Evolutionary conservation across 192 early-diverging fungal genomes (phyloP).

Genomic region (Dissophora globulifera): DNA sequence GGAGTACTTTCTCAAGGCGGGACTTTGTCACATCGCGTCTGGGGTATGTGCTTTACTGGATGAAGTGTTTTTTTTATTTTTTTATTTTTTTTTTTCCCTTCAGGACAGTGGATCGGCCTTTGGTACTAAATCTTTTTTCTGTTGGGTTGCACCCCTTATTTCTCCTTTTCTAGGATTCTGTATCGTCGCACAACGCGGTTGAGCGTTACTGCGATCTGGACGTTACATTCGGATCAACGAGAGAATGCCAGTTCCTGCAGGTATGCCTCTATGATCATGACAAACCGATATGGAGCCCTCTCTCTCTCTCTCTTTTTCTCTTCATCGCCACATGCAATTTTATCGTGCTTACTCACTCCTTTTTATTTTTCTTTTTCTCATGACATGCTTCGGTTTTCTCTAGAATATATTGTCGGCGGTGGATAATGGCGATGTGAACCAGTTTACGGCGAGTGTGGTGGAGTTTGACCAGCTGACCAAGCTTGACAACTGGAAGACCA

Average conservation of each 20-base stretch:
- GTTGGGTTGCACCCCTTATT: background rate
- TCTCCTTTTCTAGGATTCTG: conserved; percentile 67
- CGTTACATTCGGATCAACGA: conserved; percentile 81
- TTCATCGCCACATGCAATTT: too few species aligned
- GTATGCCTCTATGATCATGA: too few species aligned
- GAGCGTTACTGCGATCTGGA: conserved; percentile 91
- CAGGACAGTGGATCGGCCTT: too few species aligned
- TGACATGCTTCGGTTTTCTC: background rate
- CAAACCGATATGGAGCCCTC: too few species aligned
- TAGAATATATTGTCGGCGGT: conserved; percentile 78
- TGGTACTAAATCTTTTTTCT: background rate
- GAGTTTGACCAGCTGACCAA: conserved; percentile 90
- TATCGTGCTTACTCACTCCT: background rate
- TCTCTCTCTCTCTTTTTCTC: too few species aligned
- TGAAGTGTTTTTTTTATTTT: background rate
- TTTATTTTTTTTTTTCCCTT: background rate
- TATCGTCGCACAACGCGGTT: conserved; percentile 80
- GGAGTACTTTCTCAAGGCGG: conserved; percentile 97
- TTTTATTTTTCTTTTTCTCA: background rate
- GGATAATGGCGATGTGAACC: conserved; percentile 83
- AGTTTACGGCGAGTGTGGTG: conserved; percentile 82
- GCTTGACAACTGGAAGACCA: conserved; percentile 98
- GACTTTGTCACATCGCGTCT: conserved; percentile 87
- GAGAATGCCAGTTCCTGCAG: conserved; percentile 86
- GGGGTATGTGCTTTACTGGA: conserved; percentile 58